These are phyloP conservation scores for Suillus decipiens DNA, from an alignment of 768 basidiomycete species.

Conservation along the genomic window DNA sequence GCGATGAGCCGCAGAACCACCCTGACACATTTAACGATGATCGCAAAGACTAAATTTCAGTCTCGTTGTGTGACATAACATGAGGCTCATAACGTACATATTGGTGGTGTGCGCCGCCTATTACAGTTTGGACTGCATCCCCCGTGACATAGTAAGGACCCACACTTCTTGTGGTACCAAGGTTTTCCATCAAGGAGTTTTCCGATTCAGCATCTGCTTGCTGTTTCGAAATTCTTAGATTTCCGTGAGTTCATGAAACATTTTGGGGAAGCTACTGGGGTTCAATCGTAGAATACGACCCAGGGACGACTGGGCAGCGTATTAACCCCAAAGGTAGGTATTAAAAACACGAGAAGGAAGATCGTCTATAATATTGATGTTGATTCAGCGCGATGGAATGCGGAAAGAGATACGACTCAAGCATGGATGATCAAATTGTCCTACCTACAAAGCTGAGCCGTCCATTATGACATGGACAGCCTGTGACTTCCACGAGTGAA, in stretches of 20 bases:
- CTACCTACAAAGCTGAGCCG: conserved; percentile 73
- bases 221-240: conserved; percentile 3
- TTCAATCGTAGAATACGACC: conserved; percentile 73
- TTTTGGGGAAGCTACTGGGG: conserved; percentile 49
- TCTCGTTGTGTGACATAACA: background rate
- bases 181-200: conserved; percentile 29
- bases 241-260: conserved; percentile 25
- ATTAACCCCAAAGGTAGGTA: conserved; percentile 72
- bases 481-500: conserved; percentile 77
- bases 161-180: conserved; percentile 47
- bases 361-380: conserved; percentile 33
- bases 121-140: conserved; percentile 69
- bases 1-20: conserved; percentile 34
- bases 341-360: conserved; percentile 54
- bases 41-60: background rate
- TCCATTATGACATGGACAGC: conserved; percentile 66
- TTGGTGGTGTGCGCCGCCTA: conserved; percentile 78
- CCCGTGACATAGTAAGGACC: conserved; percentile 79
- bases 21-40: conserved; percentile 24
- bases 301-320: conserved; percentile 74
- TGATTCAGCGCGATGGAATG: conserved; percentile 51
- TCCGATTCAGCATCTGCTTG: conserved; percentile 27
- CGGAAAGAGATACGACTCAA: conserved; percentile 76
- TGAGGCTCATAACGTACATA: conserved; percentile 55
- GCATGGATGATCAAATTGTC: conserved; percentile 13